phyloP scores from a whole-genome alignment of 352 stramenopile species.

The Phytophthora meadii region DNA sequence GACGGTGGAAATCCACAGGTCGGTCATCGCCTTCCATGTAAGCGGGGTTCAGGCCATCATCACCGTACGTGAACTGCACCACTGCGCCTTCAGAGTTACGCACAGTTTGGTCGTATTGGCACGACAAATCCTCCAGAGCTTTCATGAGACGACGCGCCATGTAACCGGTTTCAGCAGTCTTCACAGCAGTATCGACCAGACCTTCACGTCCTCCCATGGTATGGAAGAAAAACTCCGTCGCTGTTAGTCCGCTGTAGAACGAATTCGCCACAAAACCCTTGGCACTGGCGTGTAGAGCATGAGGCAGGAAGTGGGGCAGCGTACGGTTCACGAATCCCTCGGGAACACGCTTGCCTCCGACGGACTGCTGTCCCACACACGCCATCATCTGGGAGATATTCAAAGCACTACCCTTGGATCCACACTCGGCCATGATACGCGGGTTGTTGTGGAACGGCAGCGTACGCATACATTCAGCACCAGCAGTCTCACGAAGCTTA shows the following conservation, averaged over 20 bases:
- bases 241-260: conserved; percentile 98
- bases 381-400: conserved; percentile 99
- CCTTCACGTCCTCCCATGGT: conserved; percentile 99
- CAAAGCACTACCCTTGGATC: conserved; percentile 98
- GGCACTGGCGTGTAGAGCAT: conserved; percentile 94
- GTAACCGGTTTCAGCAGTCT: conserved; percentile 99
- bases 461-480: conserved; percentile 98
- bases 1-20: conserved; percentile 96
- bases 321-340: conserved; percentile 99
- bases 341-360: conserved; percentile 98
- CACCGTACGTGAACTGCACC: conserved; percentile 99
- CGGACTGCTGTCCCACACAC: conserved; percentile 98
- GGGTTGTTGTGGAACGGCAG: conserved; percentile 98
- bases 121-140: conserved; percentile 97
- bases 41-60: conserved; percentile 98
- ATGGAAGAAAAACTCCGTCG: conserved; percentile 99
- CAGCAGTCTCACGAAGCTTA: conserved; percentile 97
- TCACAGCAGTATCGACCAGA: conserved; percentile 99
- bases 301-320: conserved; percentile 96
- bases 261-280: conserved; percentile 99
- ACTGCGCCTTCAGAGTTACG: conserved; percentile 91
- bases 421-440: conserved; percentile 99
- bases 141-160: conserved; percentile 99
- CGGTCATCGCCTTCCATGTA: conserved; percentile 96
- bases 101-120: conserved; percentile 94